phyloP scores from a whole-genome alignment of 345 rosid genomes.

The Murraya koenigii region DNA sequence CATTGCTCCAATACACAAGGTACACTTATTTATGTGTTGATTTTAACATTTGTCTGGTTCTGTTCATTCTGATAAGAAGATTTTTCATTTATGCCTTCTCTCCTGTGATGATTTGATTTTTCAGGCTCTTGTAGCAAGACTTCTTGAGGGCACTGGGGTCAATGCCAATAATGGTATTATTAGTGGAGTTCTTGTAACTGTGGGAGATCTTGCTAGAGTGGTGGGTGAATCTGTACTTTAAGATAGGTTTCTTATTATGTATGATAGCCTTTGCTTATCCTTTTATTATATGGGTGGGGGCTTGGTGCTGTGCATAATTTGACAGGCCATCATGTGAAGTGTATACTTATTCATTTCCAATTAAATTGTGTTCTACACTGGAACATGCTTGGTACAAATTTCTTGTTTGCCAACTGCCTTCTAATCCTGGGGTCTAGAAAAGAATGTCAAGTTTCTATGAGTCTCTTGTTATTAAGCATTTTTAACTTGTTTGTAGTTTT shows the following conservation, averaged over 20 bases:
- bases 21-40: slow-evolving; percentile 30
- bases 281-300: not conserved
- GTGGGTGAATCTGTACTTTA: slow-evolving; percentile 44
- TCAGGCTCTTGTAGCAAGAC: slow-evolving; percentile 96
- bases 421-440: not conserved
- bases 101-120: slow-evolving; percentile 22
- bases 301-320: not conserved
- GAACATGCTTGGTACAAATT: not conserved
- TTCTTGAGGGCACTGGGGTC: slow-evolving; percentile 74
- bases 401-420: not conserved
- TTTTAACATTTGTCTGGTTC: slow-evolving; percentile 10
- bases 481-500: not conserved
- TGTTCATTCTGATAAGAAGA: not conserved
- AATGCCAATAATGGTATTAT: slow-evolving; percentile 85
- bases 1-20: slow-evolving; percentile 97
- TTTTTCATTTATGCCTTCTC: not conserved
- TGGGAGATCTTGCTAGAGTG: slow-evolving; percentile 99
- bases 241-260: not conserved
- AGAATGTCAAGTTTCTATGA: not conserved
- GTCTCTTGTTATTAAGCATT: not conserved
- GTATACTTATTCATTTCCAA: not conserved
- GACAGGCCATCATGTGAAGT: not conserved
- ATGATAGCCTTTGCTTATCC: not conserved
- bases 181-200: slow-evolving; percentile 94
- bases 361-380: not conserved